phyloP scores from a whole-genome alignment of 192 early-diverging fungal species.

The Coemansia sp. region DNA sequence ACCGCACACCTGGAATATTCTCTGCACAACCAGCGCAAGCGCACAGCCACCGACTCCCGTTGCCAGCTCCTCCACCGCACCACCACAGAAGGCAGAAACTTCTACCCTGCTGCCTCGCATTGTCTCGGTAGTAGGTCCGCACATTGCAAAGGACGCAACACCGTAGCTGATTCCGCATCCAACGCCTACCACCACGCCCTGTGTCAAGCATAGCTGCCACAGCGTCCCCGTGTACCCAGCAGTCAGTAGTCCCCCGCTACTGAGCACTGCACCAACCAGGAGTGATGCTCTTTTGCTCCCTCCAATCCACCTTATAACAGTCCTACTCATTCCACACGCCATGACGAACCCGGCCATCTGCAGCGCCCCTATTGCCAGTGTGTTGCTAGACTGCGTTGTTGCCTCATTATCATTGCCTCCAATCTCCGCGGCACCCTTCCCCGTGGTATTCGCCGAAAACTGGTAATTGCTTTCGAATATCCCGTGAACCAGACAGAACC shows the following conservation, averaged over 20 bases:
- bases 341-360: constrained; percentile 12
- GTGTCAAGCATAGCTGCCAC: constrained; percentile 65
- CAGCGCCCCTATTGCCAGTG: constrained; percentile 17
- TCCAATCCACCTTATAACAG: not conserved
- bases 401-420: not conserved
- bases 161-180: constrained; percentile 52
- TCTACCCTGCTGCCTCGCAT: not conserved
- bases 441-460: not conserved
- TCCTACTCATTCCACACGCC: not conserved
- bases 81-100: not conserved
- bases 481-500: constrained; percentile 24
- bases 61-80: not conserved
- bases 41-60: constrained; percentile 21
- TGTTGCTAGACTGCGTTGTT: not conserved
- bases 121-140: not conserved
- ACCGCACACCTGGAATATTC: not conserved
- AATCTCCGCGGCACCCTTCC: too few relatives aligned
- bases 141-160: not conserved
- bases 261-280: constrained; percentile 8
- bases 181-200: constrained; percentile 62
- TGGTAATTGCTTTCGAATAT: constrained; percentile 24
- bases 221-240: constrained; percentile 51
- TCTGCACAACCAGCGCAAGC: constrained; percentile 15
- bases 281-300: not conserved
- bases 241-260: constrained; percentile 24